phyloP scores from a whole-genome alignment of 2,329 filamentous ascomycete species.

The Microdochium nivale region DNA sequence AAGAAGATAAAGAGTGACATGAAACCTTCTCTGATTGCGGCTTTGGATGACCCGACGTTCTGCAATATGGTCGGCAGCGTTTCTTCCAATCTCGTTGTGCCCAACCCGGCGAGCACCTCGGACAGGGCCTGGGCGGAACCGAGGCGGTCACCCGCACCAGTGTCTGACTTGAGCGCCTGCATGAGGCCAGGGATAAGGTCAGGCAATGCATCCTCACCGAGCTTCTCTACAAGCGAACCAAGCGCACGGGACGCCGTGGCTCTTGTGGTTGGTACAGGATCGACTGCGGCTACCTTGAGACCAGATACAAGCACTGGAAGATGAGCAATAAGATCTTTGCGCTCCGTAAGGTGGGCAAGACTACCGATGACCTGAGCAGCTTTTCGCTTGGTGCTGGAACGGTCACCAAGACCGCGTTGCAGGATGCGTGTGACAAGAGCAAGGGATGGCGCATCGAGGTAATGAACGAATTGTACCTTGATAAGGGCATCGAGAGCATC shows the following conservation, averaged over 20 bases:
- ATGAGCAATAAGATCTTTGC: constrained; percentile 86
- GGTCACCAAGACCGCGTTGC: constrained; percentile 81
- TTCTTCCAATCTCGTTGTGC: constrained; percentile 87
- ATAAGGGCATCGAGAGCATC: constrained; percentile 89
- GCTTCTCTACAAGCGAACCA: constrained; percentile 93
- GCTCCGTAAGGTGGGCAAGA: constrained; percentile 90
- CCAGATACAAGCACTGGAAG: constrained; percentile 88
- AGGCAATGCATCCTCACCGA: constrained; percentile 91
- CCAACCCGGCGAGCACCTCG: constrained; percentile 90
- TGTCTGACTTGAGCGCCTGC: constrained; percentile 95
- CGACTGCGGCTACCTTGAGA: constrained; percentile 79
- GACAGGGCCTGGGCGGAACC: constrained; percentile 94
- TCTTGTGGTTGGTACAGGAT: constrained; percentile 91
- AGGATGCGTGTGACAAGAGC: constrained; percentile 92
- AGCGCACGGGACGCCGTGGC: constrained; percentile 94
- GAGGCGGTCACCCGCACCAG: constrained; percentile 88
- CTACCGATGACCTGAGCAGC: constrained; percentile 96
- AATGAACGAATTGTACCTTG: constrained; percentile 97
- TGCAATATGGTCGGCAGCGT: constrained; percentile 93
- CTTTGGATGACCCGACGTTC: constrained; percentile 85
- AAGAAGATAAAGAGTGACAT: constrained; percentile 99
- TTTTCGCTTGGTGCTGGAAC: constrained; percentile 93
- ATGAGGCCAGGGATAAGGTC: constrained; percentile 97
- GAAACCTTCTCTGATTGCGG: constrained; percentile 91
- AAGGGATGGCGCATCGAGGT: constrained; percentile 92